Evolutionary conservation across 2,329 filamentous ascomycete species (phyloP), one percentile per base, ranked within the genome.

Genomic region (Phyllosticta ampelicida): DNA sequence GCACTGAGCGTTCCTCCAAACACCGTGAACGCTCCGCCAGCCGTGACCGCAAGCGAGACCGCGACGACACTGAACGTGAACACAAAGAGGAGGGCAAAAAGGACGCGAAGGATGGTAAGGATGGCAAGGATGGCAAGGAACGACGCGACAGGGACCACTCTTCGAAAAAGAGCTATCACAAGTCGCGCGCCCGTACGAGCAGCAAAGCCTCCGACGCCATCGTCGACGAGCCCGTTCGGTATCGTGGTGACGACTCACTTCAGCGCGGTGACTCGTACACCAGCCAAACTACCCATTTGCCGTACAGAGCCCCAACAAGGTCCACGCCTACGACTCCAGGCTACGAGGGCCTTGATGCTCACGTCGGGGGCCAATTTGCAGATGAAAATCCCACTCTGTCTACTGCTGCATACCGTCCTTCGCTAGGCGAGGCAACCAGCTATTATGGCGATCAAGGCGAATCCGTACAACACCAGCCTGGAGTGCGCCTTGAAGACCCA

Each of bases 381-480:
- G 80, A 80, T 53, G 81, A 83, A 65, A 74, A 81, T 59, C 78
- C 80, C 16, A 61, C 68, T 5, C 68, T 72, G 10, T 77, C 70
- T 60, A 63, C 78, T 9, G 67, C 71, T 53, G 75, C 79, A 50
- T 79, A 76, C 63, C 70, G 73, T 56, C 75, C 76, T 56, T 70
- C 72, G 58, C 67, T 75, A 49, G 83, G 82, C 29, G 74, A 75
- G 36, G 81, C 81, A 5, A 77, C 83, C 16, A 81, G 84, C 30
- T 86, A 83, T 67, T 86, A 85, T 66, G 76, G 78, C 50, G 83
- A 85, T 65, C 77, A 82, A 63, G 83, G 82, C 10, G 73, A 85
- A 65, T 84, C 80, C 18, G 82, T 86, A 1, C 66, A 73, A 9
- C 67, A 73, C 11, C 83, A 86, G 66, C 83, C 83, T 6, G 83